Evolutionary conservation across 1,284 basidiomycete species (phyloP).

Genomic region (Sporisorium exsertum): DNA sequence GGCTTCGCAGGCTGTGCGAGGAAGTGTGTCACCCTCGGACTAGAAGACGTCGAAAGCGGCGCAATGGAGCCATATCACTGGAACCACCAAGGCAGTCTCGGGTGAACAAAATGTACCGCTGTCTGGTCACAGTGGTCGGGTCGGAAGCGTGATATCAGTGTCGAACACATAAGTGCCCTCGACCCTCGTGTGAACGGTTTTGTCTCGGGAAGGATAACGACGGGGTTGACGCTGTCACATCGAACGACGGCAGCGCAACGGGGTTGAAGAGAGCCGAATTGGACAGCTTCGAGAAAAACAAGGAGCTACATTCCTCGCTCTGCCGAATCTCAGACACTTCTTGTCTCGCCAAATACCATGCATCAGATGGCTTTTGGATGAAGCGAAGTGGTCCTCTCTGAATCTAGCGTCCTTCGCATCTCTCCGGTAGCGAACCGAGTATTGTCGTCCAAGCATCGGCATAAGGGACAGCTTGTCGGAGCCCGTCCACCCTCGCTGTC

Average conservation of each 20-base stretch:
- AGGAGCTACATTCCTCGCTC: conserved; percentile 39
- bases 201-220: neutral
- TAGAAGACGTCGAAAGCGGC: neutral
- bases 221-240: neutral
- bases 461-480: neutral
- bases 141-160: neutral
- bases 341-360: conserved; percentile 33
- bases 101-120: neutral
- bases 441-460: neutral
- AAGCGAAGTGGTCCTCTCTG: conserved; percentile 19
- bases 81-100: neutral
- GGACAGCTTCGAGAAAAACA: conserved; percentile 12
- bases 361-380: conserved; percentile 1
- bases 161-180: neutral
- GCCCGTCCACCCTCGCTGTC: neutral
- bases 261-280: conserved; percentile 9
- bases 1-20: neutral
- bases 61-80: neutral
- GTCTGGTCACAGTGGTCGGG: neutral
- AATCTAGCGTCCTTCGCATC: conserved; percentile 17
- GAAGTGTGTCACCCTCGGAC: neutral
- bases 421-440: neutral
- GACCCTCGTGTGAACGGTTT: neutral
- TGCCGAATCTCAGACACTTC: conserved; percentile 26
- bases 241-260: neutral